phyloP scores from a whole-genome alignment of 768 basidiomycete genomes.

The Pulveroboletus sp. region DNA sequence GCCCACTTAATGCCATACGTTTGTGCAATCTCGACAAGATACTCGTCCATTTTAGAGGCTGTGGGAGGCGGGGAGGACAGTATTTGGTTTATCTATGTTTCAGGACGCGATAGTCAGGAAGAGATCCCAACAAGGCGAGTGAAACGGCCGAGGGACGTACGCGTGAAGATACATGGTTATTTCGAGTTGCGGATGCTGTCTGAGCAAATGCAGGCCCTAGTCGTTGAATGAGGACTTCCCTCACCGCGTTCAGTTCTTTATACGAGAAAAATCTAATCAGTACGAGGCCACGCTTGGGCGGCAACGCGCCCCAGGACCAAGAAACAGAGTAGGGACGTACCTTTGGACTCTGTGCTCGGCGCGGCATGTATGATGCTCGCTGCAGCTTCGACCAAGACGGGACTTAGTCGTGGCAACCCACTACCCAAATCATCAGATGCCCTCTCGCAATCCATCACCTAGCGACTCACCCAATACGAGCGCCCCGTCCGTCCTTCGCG shows the following conservation, averaged over 20 bases:
- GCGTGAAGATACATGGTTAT: constrained; percentile 52
- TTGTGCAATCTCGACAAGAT: constrained; percentile 52
- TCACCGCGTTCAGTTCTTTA: constrained; percentile 56
- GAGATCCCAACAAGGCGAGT: background rate
- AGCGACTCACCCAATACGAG: constrained; percentile 31
- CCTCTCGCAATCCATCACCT: background rate
- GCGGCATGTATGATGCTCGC: constrained; percentile 66
- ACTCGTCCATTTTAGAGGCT: constrained; percentile 53
- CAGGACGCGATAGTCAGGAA: background rate
- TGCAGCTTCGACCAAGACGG: constrained; percentile 60
- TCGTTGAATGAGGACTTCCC: constrained; percentile 52
- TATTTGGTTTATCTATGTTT: constrained; percentile 48
- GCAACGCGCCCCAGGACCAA: background rate
- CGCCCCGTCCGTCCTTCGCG: constrained; percentile 11
- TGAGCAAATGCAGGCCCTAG: constrained; percentile 57
- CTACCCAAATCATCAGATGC: constrained; percentile 25
- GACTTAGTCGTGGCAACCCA: constrained; percentile 37
- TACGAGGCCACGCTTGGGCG: background rate
- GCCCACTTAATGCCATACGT: constrained; percentile 56
- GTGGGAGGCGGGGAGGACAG: constrained; percentile 53
- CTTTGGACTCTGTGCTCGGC: constrained; percentile 55
- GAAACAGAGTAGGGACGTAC: too few relatives aligned
- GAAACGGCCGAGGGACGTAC: constrained; percentile 27
- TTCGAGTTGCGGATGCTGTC: constrained; percentile 48
- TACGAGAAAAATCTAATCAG: background rate